Conservation (phyloP, 345 rosid species). For the Cardamine chenopodiifolia region DNA sequence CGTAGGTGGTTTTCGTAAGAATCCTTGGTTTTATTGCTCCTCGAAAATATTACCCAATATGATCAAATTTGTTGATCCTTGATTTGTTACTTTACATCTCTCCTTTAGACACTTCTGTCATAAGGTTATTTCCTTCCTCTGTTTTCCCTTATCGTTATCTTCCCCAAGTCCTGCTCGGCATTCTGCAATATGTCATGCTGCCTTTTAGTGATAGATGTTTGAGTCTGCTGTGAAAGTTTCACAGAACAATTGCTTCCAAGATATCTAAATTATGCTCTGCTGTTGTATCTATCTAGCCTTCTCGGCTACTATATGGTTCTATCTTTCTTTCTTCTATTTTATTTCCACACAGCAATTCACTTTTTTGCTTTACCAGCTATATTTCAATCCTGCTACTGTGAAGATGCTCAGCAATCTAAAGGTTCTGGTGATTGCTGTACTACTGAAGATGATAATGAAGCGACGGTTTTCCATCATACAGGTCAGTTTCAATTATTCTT, state of each 20-base stretch:
- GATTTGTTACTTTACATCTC: not conserved
- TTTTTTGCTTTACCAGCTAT: constrained; percentile 60
- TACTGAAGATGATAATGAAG: constrained; percentile 83
- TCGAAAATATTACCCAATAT: not conserved
- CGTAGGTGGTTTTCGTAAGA: not conserved
- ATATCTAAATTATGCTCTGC: not conserved
- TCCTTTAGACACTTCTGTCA: constrained; percentile 3
- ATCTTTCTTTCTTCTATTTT: not conserved
- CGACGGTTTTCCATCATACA: constrained; percentile 90
- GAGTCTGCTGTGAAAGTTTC: constrained; percentile 13
- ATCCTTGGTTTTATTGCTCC: not conserved
- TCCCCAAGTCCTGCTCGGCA: constrained; percentile 6
- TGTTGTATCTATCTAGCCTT: constrained; percentile 10
- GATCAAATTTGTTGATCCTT: constrained; percentile 2
- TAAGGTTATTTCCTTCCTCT: not conserved
- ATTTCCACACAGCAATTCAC: constrained; percentile 2
- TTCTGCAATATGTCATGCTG: constrained; percentile 10
- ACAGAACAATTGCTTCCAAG: constrained; percentile 3
- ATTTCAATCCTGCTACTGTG: constrained; percentile 99
- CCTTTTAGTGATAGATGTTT: constrained; percentile 13
- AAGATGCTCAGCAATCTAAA: constrained; percentile 98
- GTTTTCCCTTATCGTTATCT: too few relatives aligned
- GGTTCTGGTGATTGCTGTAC: constrained; percentile 93
- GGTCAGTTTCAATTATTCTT: constrained; percentile 47
- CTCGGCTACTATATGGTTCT: constrained; percentile 3